Evolutionary conservation across 352 stramenopile species (phyloP), one percentile per base, ranked within the genome.

Genomic region (Pythium diclinum): DNA sequence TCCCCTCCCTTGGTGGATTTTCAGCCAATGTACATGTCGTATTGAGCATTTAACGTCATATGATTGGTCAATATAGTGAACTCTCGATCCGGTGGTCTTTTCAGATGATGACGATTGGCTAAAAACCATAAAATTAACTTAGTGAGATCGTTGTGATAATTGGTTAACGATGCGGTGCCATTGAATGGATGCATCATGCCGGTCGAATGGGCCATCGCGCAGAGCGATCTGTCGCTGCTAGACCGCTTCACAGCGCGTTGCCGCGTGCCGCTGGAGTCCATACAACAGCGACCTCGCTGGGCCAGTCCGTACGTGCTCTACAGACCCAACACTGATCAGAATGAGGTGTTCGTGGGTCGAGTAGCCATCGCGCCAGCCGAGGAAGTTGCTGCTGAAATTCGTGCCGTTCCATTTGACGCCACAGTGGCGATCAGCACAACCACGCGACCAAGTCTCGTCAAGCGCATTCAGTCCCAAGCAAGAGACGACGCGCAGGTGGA

Each of bases 171-270:
- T 21, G 23, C 28, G 8, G 49, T 7, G 16, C 19, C 13, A 42
- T 60, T 67, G 61, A 30, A 25, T 59, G 59, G 46, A 19, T 42
- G 59, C 21, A 56, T 40, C 16, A 65, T 68, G 52, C 59, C 63
- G 4, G 53, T 64, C 30, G 44, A 32, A 66, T 75, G 57, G 67
- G 48, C 52, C 25, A 55, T 69, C 42, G 68, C 59, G 46, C 65
- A 74, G 49, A 61, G 57, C 21, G 44, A 73, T 56, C 33, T 54
- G 8, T 23, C 42, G 61, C 65, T 46, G 3, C 57, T 72, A 52
- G 75, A 86, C 49, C 66, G 74, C 57, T 91, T 90, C 72, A 88
- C 82, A 13, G 70, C 71, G 62, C 79, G 85, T 30, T 91, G 72
- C 63, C 74, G 82, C 21, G 42, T 91, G 23, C 75, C 79, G 3